Evolutionary conservation across 768 basidiomycete species (phyloP).

Genomic region (Lanmaoa pseudosensibilis): DNA sequence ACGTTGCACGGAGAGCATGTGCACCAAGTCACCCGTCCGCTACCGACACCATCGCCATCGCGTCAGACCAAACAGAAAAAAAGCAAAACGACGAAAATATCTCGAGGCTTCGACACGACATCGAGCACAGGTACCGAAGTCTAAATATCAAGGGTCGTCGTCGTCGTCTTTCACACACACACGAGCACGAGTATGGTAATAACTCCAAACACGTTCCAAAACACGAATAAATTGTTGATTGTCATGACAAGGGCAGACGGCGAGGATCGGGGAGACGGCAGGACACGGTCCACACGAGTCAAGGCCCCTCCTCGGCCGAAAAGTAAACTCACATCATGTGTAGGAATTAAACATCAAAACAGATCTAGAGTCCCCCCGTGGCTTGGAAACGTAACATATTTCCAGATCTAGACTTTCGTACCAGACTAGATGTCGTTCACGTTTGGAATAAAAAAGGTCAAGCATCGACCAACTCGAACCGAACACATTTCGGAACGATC

Average conservation of each 20-base stretch:
- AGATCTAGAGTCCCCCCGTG: not conserved
- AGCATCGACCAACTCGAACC: not conserved
- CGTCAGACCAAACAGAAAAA: not conserved
- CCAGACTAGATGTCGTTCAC: no score
- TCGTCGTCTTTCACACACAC: not conserved
- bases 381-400: not conserved
- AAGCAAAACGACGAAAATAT: not conserved
- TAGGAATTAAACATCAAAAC: conserved; percentile 1
- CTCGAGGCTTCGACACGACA: conserved; percentile 9
- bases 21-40: conserved; percentile 24
- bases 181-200: not conserved
- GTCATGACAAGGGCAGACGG: not conserved
- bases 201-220: conserved; percentile 9
- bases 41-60: conserved; percentile 8
- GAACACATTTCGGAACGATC: not conserved
- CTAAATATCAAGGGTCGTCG: conserved; percentile 7
- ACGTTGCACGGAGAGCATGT: conserved; percentile 13
- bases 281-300: not conserved
- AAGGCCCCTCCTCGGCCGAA: not conserved
- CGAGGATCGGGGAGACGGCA: not conserved
- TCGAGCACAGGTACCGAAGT: conserved; percentile 8
- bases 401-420: no score
- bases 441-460: not conserved
- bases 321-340: not conserved
- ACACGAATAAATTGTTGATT: not conserved